Conservation (phyloP, 352 stramenopile species). For the Phytophthora fragariae region DNA sequence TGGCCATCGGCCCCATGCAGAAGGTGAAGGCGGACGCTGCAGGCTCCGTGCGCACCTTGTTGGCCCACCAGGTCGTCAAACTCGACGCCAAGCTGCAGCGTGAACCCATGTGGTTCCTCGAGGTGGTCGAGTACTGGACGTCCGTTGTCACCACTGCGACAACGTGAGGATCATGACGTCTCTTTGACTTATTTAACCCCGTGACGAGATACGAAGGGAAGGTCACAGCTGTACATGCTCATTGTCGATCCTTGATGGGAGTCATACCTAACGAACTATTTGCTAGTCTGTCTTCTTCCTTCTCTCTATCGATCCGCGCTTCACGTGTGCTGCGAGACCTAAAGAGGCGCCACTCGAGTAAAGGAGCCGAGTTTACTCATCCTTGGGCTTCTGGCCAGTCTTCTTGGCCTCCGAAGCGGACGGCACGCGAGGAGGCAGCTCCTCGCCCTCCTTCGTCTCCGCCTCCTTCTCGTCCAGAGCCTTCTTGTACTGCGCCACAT, state of each 20-base stretch:
- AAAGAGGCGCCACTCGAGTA: conserved; percentile 23
- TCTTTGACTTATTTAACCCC: conserved; percentile 10
- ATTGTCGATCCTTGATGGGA: conserved; percentile 46
- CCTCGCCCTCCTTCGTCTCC: conserved; percentile 24
- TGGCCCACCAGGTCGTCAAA: conserved; percentile 71
- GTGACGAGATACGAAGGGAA: conserved; percentile 7
- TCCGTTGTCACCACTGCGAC: conserved; percentile 27
- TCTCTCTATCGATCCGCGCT: conserved; percentile 39
- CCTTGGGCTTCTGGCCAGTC: conserved; percentile 53
- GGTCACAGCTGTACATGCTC: conserved; percentile 31
- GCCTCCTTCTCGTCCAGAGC: conserved; percentile 42
- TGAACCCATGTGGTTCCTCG: conserved; percentile 74
- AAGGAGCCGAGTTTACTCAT: conserved; percentile 45
- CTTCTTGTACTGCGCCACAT: conserved; percentile 65
- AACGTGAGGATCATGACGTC: neutral
- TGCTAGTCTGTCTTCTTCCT: conserved; percentile 10
- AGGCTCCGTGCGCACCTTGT: conserved; percentile 32
- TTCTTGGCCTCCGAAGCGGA: conserved; percentile 48
- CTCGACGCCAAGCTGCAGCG: conserved; percentile 64
- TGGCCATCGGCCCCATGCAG: conserved; percentile 78
- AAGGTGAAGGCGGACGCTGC: conserved; percentile 35
- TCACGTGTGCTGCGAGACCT: conserved; percentile 24
- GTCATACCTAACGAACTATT: conserved; percentile 30
- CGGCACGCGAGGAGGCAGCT: conserved; percentile 36
- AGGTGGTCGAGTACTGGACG: conserved; percentile 80